A percentile compares a stretch with the other conserved stretches of the same genome.
phyloP scores from a whole-genome alignment of 2,329 filamentous ascomycete genomes.

The Fusarium zealandicum region DNA sequence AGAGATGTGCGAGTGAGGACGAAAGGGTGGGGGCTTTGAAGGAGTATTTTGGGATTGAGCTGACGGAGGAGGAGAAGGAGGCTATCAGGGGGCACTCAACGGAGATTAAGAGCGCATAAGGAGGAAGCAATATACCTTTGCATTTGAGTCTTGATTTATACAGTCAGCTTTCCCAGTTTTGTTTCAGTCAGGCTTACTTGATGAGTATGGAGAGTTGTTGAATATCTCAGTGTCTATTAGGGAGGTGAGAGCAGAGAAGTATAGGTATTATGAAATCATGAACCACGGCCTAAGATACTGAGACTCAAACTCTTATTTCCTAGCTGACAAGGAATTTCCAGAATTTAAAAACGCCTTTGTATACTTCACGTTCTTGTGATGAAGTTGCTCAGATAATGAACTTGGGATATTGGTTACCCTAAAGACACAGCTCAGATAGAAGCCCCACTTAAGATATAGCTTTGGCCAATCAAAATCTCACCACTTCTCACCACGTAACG shows the following conservation, averaged over 20 bases:
- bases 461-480: constrained; percentile 35
- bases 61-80: constrained; percentile 57
- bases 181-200: background rate
- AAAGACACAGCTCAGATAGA: constrained; percentile 5
- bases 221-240: no score
- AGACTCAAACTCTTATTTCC: no score
- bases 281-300: no score
- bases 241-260: no score
- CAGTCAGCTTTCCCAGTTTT: background rate
- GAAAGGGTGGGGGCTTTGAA: constrained; percentile 61
- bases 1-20: constrained; percentile 56
- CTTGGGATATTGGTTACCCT: constrained; percentile 12
- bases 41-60: constrained; percentile 59
- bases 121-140: constrained; percentile 3
- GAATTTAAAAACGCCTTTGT: no score
- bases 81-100: constrained; percentile 59
- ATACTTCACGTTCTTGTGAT: no score
- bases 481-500: constrained; percentile 44
- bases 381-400: no score
- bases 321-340: no score
- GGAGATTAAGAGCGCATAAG: constrained; percentile 47
- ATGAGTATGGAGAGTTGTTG: no score
- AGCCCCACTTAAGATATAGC: constrained; percentile 25
- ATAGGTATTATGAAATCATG: no score
- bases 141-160: background rate